These are phyloP conservation scores for Euphorbia lathyris DNA, from an alignment of 345 rosid genomes.

Conservation along the genomic window DNA sequence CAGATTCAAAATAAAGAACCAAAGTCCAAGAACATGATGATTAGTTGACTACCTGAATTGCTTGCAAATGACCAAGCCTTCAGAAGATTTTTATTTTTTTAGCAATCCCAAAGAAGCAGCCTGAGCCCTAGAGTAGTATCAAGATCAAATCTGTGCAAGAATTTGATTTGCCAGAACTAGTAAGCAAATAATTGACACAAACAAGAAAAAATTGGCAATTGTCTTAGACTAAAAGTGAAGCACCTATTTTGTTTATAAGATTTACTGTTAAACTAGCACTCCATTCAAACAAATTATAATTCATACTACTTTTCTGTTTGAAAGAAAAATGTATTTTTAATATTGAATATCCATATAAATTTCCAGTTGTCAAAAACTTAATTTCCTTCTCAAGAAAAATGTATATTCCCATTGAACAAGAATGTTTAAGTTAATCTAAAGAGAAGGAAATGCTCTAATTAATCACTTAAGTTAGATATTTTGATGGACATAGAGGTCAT, in stretches of 20 bases:
- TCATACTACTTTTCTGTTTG: too few relatives aligned
- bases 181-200: background rate
- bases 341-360: background rate
- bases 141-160: too few relatives aligned
- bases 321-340: too few relatives aligned
- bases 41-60: constrained; percentile 37
- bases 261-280: too few relatives aligned
- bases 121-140: constrained; percentile 28
- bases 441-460: too few relatives aligned
- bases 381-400: background rate
- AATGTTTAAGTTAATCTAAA: background rate
- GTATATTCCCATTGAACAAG: background rate
- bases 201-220: background rate
- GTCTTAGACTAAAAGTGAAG: too few relatives aligned
- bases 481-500: too few relatives aligned
- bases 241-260: too few relatives aligned
- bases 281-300: too few relatives aligned
- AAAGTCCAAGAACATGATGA: background rate
- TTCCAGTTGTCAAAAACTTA: background rate
- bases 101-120: constrained; percentile 30
- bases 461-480: too few relatives aligned
- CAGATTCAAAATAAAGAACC: background rate
- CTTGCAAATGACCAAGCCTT: constrained; percentile 36
- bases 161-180: constrained; percentile 37
- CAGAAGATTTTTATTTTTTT: constrained; percentile 32